Conservation (phyloP, 148 eudicot genomes). For the Amaranthus palmeri region DNA sequence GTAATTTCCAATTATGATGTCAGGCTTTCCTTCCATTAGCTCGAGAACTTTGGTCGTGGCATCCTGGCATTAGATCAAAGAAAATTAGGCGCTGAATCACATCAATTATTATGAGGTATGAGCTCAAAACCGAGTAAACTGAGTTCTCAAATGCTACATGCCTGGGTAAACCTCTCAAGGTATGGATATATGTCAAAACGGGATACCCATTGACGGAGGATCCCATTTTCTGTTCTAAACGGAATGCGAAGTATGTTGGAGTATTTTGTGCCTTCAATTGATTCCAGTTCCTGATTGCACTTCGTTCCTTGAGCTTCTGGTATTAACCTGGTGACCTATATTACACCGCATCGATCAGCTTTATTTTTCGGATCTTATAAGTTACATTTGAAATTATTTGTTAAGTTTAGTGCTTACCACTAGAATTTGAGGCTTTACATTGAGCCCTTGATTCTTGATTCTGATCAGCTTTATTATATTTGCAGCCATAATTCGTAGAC, state of each 20-base stretch:
- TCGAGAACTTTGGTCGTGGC: conserved; percentile 61
- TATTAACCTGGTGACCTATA: conserved; percentile 80
- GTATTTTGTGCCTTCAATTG: conserved; percentile 65
- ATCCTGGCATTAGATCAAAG: conserved; percentile 48
- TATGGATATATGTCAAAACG: conserved; percentile 92
- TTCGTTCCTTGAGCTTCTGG: conserved; percentile 92
- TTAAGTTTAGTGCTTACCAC: conserved; percentile 46
- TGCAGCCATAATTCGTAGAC: too few species aligned
- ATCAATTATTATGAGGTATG: not conserved
- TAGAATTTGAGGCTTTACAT: conserved; percentile 76
- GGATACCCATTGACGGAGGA: conserved; percentile 78
- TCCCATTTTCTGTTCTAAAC: conserved; percentile 66
- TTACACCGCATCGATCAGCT: conserved; percentile 6
- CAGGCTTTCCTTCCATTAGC: conserved; percentile 84
- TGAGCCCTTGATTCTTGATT: conserved; percentile 80
- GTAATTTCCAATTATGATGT: conserved; percentile 87
- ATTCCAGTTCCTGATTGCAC: conserved; percentile 66
- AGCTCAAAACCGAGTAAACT: conserved; percentile 2
- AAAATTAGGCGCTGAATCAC: not conserved
- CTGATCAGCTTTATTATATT: too few species aligned
- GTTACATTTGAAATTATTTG: not conserved
- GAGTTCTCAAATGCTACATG: conserved; percentile 24
- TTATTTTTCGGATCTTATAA: not conserved
- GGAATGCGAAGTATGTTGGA: conserved; percentile 86
- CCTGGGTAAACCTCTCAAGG: conserved; percentile 80